These are phyloP conservation scores for Suhomyces wounanorum DNA, from an alignment of 1,139 yeast genomes.

Conservation along the genomic window DNA sequence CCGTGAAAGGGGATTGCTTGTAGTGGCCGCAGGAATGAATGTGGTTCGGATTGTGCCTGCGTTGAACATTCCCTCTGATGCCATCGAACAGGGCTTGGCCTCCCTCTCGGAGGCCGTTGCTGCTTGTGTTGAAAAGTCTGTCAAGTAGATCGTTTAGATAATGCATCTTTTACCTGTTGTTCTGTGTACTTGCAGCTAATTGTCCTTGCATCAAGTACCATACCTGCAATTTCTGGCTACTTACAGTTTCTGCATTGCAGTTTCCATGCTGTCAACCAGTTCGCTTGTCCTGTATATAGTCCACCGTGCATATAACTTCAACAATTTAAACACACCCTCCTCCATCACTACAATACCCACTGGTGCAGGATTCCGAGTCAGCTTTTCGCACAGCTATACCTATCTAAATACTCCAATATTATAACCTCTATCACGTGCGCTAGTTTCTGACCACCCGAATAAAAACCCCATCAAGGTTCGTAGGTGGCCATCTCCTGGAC, in stretches of 20 bases:
- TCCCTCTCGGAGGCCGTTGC: constrained; percentile 44
- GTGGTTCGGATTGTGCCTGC: constrained; percentile 93
- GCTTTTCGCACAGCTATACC: background rate
- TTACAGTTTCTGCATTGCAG: too few relatives aligned
- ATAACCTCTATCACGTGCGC: background rate
- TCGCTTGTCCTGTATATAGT: too few relatives aligned
- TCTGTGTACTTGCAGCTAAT: too few relatives aligned
- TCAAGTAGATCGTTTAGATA: background rate
- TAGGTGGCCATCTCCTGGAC: background rate
- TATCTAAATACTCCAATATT: background rate
- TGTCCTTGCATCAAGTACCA: too few relatives aligned
- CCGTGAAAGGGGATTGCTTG: constrained; percentile 75
- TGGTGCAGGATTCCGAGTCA: background rate
- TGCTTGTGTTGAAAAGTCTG: constrained; percentile 1
- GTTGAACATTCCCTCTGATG: constrained; percentile 72
- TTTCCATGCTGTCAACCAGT: too few relatives aligned
- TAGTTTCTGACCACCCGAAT: background rate
- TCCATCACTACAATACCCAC: background rate
- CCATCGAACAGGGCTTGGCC: constrained; percentile 67
- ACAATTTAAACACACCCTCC: too few relatives aligned
- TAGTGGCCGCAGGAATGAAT: constrained; percentile 89
- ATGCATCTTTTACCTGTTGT: too few relatives aligned
- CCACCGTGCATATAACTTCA: background rate
- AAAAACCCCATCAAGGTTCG: background rate
- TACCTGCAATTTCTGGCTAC: too few relatives aligned